These are phyloP conservation scores for Alternaria alternata DNA, from an alignment of 2,329 filamentous ascomycete species.

Conservation along the genomic window DNA sequence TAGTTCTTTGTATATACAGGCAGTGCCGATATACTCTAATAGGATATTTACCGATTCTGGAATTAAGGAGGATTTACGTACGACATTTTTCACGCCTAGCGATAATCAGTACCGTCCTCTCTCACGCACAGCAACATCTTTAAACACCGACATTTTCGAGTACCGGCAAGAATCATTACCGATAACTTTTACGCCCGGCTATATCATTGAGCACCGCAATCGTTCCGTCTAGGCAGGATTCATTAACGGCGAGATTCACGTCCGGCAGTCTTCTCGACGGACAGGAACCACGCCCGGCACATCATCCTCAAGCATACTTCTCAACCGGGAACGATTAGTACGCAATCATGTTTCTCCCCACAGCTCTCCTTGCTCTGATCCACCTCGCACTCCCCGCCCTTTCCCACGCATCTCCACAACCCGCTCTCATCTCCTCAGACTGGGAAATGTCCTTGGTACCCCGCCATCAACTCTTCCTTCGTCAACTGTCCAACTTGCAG, in stretches of 20 bases:
- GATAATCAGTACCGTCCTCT: neutral
- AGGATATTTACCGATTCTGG: neutral
- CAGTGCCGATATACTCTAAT: neutral
- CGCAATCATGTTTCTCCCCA: conserved; percentile 28
- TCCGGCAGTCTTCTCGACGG: neutral
- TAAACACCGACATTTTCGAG: neutral
- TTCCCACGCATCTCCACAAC: conserved; percentile 33
- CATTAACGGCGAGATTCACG: neutral
- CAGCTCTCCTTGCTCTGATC: conserved; percentile 31
- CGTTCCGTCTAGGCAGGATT: neutral
- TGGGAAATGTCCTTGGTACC: conserved; percentile 40
- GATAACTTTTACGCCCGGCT: neutral
- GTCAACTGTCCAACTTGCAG: conserved; percentile 44
- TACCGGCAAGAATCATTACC: neutral
- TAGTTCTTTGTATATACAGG: neutral
- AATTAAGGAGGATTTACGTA: conserved; percentile 6
- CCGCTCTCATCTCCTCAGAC: conserved; percentile 29
- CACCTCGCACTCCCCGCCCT: conserved; percentile 33
- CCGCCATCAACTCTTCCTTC: conserved; percentile 45
- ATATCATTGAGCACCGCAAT: neutral
- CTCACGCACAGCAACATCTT: neutral
- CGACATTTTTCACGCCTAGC: neutral
- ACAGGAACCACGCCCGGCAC: neutral
- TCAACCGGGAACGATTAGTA: neutral
- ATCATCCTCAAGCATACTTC: neutral